Evolutionary conservation across 306 rosid species (phyloP), one percentile per base, ranked within the genome.

Genomic region (Casuarina cunninghamiana): DNA sequence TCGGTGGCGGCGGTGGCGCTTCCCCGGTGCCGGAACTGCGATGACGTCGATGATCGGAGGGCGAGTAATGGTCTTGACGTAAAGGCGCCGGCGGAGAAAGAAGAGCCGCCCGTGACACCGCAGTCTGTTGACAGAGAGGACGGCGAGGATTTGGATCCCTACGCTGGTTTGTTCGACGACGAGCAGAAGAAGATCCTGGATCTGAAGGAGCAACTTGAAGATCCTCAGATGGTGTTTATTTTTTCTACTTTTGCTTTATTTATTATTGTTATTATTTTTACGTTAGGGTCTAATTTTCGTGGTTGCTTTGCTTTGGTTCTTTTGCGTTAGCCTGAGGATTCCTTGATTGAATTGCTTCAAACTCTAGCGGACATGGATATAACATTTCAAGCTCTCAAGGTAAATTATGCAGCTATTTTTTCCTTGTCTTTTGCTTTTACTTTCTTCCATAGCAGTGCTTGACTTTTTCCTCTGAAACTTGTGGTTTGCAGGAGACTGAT

Each of bases 321-420:
- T 53, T 49, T 55, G 48, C 35, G 21, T 53, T 85, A 96, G 98
- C 50, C 93, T 74, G 98, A 90, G 75, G 98, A 93, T 63, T 77
- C 85, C 10, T 75, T 93, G 87, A 87, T 93, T 71, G 98, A 90
- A 37, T 80, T 88, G 88, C 91, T 96, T 42, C 98, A 96, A 87
- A 85, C 74, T 84, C 93, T 96, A 1, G 98, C 92, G 3, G 97
- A 96, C 75, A 96, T 96, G 97, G 99, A 96, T 83, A 88, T 96
- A 75, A 91, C 99, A 83, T 93, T 93, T 81, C 98, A 93, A 87
- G 98, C 90, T 42, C 84, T 96, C 2, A 90, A 90, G 93, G 99
- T 93, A 73, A 75, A 46, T 16, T 45, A 2, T 69, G 12, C 3
- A 61, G 72, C 32, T 1, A 43, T 57, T 7, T 2, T 46, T 11